These are phyloP conservation scores for Huntiella moniliformis DNA, from an alignment of 2,329 filamentous ascomycete genomes.

Conservation along the genomic window DNA sequence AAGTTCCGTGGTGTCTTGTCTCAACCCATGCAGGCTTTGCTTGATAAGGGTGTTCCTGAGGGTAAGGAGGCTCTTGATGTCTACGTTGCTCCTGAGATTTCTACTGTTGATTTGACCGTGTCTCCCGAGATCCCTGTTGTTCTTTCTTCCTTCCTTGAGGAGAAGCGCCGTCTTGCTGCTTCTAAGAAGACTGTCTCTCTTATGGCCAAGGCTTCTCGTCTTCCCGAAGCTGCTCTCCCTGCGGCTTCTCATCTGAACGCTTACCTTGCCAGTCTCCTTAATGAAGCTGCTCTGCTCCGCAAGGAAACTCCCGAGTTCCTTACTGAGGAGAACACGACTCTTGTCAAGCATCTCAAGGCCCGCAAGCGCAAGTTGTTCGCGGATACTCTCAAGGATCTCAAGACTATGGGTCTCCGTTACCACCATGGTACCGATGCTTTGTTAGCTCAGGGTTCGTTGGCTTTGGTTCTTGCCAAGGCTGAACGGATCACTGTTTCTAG, in stretches of 20 bases:
- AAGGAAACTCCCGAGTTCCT: slow-evolving; percentile 67
- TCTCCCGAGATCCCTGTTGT: not conserved
- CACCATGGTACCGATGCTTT: slow-evolving; percentile 62
- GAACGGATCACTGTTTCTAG: slow-evolving; percentile 20
- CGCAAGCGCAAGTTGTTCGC: slow-evolving; percentile 81
- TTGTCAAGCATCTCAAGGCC: slow-evolving; percentile 74
- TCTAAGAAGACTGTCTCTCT: slow-evolving; percentile 49
- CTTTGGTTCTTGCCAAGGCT: slow-evolving; percentile 46
- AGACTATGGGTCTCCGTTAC: slow-evolving; percentile 74
- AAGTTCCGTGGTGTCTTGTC: slow-evolving; percentile 72
- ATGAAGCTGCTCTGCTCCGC: slow-evolving; percentile 48
- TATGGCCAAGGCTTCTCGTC: slow-evolving; percentile 47
- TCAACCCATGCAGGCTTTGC: slow-evolving; percentile 51
- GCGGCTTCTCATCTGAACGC: slow-evolving; percentile 40
- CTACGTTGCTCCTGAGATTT: slow-evolving; percentile 12
- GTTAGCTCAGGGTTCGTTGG: slow-evolving; percentile 51
- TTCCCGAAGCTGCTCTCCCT: slow-evolving; percentile 33
- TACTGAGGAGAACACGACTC: slow-evolving; percentile 69
- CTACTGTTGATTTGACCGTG: not conserved
- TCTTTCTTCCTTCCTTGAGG: slow-evolving; percentile 16
- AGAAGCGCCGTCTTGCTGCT: slow-evolving; percentile 50
- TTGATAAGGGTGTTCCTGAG: slow-evolving; percentile 41
- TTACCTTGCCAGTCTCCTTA: slow-evolving; percentile 47
- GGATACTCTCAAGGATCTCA: slow-evolving; percentile 64
- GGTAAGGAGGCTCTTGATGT: slow-evolving; percentile 15